Evolutionary conservation across 1,139 yeast genomes (phyloP).

Genomic region (Scheffersomyces illinoinensis): DNA sequence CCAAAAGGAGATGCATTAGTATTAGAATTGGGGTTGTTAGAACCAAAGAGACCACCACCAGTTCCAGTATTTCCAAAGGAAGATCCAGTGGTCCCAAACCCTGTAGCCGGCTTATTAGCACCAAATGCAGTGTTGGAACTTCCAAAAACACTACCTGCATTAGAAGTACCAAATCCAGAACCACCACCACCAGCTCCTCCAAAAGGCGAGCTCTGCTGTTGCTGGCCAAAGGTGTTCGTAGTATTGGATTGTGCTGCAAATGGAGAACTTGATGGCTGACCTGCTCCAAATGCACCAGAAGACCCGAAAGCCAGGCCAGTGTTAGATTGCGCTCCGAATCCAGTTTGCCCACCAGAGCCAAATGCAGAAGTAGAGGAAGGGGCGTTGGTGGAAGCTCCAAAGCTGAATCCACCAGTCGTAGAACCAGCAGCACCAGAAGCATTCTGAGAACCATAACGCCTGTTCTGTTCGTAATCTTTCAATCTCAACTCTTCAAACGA

Average conservation of each 20-base stretch:
- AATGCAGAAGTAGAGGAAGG: conserved; percentile 17
- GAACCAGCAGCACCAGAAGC: conserved; percentile 23
- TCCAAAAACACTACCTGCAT: conserved; percentile 6
- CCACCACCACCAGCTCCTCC: background rate
- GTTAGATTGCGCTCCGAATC: conserved; percentile 12
- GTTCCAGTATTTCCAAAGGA: conserved; percentile 24
- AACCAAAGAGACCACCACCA: conserved; percentile 43
- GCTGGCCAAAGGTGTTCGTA: background rate
- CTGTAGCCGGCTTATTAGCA: conserved; percentile 5
- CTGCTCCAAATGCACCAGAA: conserved; percentile 24
- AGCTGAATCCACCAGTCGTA: conserved; percentile 12
- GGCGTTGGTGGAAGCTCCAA: conserved; percentile 5
- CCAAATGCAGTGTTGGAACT: conserved; percentile 13
- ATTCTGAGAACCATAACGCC: conserved; percentile 55
- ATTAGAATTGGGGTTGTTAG: conserved; percentile 29
- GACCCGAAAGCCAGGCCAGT: conserved; percentile 12
- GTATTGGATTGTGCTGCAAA: conserved; percentile 16
- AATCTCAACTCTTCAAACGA: conserved; percentile 87
- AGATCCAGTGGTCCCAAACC: conserved; percentile 6
- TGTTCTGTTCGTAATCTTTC: conserved; percentile 81
- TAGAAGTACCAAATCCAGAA: conserved; percentile 10
- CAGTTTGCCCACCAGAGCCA: conserved; percentile 22
- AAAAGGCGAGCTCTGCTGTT: conserved; percentile 7
- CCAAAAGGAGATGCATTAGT: conserved; percentile 31
- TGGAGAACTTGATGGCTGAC: conserved; percentile 20